Evolutionary conservation across 768 basidiomycete genomes (phyloP).

Genomic region (Mycena alexandri): DNA sequence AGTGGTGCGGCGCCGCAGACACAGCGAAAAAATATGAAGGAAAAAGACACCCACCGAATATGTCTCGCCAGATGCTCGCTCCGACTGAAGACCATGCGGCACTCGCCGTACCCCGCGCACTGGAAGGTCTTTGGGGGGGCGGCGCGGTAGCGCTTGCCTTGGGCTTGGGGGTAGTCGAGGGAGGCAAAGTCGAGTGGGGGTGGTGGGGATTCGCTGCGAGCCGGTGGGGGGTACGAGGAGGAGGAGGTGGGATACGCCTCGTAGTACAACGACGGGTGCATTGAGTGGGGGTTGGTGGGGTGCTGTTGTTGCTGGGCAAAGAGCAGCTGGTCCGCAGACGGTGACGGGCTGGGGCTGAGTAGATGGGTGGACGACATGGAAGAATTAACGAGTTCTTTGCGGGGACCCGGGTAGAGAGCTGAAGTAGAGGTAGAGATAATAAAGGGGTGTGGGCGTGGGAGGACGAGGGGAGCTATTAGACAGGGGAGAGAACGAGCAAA

Average conservation of each 20-base stretch:
- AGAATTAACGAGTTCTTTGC: too few relatives aligned
- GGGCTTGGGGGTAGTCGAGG: too few relatives aligned
- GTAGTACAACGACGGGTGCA: conserved; percentile 17
- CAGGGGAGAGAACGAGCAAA: too few relatives aligned
- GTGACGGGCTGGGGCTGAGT: too few relatives aligned
- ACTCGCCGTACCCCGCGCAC: conserved; percentile 94
- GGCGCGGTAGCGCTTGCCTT: conserved; percentile 76
- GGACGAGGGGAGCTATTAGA: too few relatives aligned
- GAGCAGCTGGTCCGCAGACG: too few relatives aligned
- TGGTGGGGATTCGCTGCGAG: conserved; percentile 1
- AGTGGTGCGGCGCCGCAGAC: neutral
- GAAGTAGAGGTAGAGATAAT: too few relatives aligned
- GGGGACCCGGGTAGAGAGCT: too few relatives aligned
- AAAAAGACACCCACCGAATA: conserved; percentile 76
- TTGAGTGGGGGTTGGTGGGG: neutral
- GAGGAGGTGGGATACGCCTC: neutral
- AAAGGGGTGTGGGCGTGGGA: too few relatives aligned
- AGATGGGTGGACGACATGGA: too few relatives aligned
- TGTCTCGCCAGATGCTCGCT: conserved; percentile 97
- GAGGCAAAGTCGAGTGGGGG: too few relatives aligned
- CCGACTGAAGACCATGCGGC: conserved; percentile 96
- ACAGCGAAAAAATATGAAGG: conserved; percentile 6
- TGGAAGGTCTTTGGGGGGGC: conserved; percentile 95
- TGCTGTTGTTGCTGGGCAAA: neutral
- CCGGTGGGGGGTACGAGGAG: neutral